Conservation (phyloP, 2,329 filamentous ascomycete species). For the Fusarium decemcellulare region DNA sequence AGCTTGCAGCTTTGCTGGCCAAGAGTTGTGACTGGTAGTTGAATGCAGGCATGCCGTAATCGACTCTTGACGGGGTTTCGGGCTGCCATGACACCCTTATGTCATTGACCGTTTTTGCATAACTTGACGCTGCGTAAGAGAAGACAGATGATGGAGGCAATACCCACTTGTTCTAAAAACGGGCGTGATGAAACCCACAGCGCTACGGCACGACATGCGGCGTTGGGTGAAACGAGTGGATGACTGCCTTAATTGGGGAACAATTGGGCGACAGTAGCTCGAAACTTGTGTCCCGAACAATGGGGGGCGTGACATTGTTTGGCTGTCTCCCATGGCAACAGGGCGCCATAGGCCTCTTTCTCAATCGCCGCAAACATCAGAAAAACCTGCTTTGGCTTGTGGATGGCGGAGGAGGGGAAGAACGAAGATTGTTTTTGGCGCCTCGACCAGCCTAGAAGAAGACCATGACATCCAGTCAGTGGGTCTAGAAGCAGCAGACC, state of each 20-base stretch:
- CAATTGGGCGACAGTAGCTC: slow-evolving; percentile 2
- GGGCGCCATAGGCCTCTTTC: slow-evolving; percentile 8
- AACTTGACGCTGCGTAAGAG: neutral
- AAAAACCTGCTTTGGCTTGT: slow-evolving; percentile 28
- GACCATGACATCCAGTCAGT: slow-evolving; percentile 23
- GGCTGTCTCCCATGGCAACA: slow-evolving; percentile 42
- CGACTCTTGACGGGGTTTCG: neutral
- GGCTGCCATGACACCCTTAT: neutral
- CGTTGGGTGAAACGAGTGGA: slow-evolving; percentile 31
- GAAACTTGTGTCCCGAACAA: slow-evolving; percentile 20
- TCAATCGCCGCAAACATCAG: slow-evolving; percentile 25
- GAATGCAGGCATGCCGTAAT: neutral
- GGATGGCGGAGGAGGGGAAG: slow-evolving; percentile 13
- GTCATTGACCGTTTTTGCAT: neutral
- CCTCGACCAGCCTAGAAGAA: slow-evolving; percentile 29
- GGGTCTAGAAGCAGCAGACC: slow-evolving; percentile 19
- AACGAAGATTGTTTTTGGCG: slow-evolving; percentile 20
- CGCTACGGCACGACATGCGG: slow-evolving; percentile 21
- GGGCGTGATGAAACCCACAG: slow-evolving; percentile 23
- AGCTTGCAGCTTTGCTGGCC: slow-evolving; percentile 72
- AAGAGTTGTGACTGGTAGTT: slow-evolving; percentile 75
- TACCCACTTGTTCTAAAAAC: slow-evolving; percentile 34
- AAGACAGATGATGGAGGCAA: neutral
- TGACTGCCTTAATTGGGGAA: slow-evolving; percentile 13
- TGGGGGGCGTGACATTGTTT: slow-evolving; percentile 29